Base-by-base conservation (phyloP, 169 alveolate genomes). In the Plasmodium relictum region DNA sequence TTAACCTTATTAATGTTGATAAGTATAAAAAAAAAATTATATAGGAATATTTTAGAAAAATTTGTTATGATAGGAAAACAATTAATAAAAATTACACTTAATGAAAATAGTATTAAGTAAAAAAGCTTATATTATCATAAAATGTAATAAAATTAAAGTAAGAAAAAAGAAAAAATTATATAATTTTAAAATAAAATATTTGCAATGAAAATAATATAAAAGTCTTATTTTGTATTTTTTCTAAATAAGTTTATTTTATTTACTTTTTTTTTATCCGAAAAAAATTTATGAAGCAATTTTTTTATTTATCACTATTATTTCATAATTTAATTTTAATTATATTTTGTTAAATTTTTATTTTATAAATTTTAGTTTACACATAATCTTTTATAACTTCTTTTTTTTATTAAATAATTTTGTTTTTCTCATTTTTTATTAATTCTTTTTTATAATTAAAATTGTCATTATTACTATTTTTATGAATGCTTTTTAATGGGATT, bases 371-470 rank as follows among this genome's bases (percentile, higher is more conserved):
- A n/a, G 20, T 70, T 70, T 44, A 26, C 45, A 44, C 48, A 24
- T 56, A 31, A 31, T 58, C 59, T 50, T 73, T 16, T 62, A 54
- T 18, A 37, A 44, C 45, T 7, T n/a, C 70, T 39, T 50, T n/a
- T 74, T 18, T 37, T 74, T 42, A 58, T 74, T 58, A 74, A 48
- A 22, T 24, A 74, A 74, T 20, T 74, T 74, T 48, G 61, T 26
- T 41, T 74, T 42, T 20, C 24, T 31, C 18, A 24, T 39, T 39
- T 54, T 10, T 74, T 59, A 54, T 73, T 5, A 18, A 59, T 44
- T 61, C 26, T 31, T 42, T 61, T 74, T 44, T 61, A 26, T 74
- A 54, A 54, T 73, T 73, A 73, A 70, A 74, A 41, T 39, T 74
- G 61, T 61, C 37, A 31, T 74, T 31, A 31, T 31, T 31, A 2